A percentile compares a stretch with the other conserved stretches of the same genome.
phyloP scores from a whole-genome alignment of 2,329 filamentous ascomycete genomes.

The Sporothrix luriei region DNA sequence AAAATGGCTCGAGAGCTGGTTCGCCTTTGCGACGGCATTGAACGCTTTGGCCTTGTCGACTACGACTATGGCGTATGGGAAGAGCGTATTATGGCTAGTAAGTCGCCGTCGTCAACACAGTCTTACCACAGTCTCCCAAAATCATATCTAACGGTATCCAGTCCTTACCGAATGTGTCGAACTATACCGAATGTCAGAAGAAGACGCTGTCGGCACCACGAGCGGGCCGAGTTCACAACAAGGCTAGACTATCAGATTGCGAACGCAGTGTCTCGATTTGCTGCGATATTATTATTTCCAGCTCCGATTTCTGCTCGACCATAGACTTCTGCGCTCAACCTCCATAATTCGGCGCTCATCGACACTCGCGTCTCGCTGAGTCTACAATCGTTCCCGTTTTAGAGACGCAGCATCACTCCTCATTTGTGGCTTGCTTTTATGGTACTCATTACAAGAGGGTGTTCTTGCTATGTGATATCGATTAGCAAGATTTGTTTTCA shows the following conservation, averaged over 20 bases:
- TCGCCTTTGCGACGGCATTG: slow-evolving; percentile 79
- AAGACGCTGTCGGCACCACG: slow-evolving; percentile 42
- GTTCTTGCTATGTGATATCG: background rate
- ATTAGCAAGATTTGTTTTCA: background rate
- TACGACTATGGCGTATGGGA: slow-evolving; percentile 98
- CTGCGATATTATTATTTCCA: background rate
- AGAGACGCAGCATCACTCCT: background rate
- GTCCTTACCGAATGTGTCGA: slow-evolving; percentile 46
- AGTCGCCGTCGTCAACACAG: slow-evolving; percentile 44
- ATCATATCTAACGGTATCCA: background rate
- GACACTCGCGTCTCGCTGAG: background rate
- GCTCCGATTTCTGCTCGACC: background rate
- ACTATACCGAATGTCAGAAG: slow-evolving; percentile 49
- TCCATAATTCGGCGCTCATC: background rate
- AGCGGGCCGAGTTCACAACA: slow-evolving; percentile 25
- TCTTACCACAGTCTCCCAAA: background rate
- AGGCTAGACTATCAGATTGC: background rate
- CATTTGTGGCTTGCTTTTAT: background rate
- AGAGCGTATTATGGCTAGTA: slow-evolving; percentile 83
- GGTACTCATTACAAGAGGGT: background rate
- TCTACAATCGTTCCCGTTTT: background rate
- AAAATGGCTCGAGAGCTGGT: slow-evolving; percentile 82
- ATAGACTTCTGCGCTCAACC: background rate
- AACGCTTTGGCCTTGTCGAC: slow-evolving; percentile 91
- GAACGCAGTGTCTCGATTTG: background rate